Evolutionary conservation across 441 rosid genomes (phyloP).

Genomic region (Pelargonium cotyledonis): DNA sequence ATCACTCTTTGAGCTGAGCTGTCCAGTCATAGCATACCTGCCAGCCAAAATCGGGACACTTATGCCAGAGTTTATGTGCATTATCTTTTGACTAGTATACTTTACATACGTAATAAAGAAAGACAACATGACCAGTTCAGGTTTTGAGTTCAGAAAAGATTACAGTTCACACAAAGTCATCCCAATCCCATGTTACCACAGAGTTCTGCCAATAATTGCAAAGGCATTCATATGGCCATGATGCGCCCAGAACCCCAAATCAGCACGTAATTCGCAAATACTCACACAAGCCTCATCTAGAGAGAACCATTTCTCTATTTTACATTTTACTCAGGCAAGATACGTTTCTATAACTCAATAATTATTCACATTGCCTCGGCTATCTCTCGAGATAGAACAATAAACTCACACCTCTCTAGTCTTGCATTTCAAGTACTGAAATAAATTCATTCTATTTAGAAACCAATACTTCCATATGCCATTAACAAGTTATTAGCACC

Average conservation of each 20-base stretch:
- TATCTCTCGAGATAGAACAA: neutral
- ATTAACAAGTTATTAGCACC: neutral
- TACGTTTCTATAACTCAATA: too few species aligned
- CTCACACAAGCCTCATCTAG: too few species aligned
- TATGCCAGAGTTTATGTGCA: neutral
- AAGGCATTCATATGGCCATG: neutral
- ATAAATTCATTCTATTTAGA: neutral
- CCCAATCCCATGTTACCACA: neutral
- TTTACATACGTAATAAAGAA: neutral
- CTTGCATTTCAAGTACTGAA: neutral
- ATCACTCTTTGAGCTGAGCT: constrained; percentile 52
- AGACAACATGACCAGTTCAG: neutral
- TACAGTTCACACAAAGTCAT: neutral
- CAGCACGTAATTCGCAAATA: neutral
- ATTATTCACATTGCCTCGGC: too few species aligned
- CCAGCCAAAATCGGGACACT: constrained; percentile 2
- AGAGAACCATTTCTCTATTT: neutral
- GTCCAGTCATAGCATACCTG: constrained; percentile 60
- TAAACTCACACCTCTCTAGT: neutral
- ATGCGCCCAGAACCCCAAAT: neutral
- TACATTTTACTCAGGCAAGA: neutral
- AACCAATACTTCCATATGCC: neutral
- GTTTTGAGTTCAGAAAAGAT: too few species aligned
- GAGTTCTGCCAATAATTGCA: neutral
- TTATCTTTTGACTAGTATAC: neutral